A percentile compares a stretch with the other conserved stretches of the same genome.
phyloP scores from a whole-genome alignment of 345 rosid species.

The Moringa oleifera region DNA sequence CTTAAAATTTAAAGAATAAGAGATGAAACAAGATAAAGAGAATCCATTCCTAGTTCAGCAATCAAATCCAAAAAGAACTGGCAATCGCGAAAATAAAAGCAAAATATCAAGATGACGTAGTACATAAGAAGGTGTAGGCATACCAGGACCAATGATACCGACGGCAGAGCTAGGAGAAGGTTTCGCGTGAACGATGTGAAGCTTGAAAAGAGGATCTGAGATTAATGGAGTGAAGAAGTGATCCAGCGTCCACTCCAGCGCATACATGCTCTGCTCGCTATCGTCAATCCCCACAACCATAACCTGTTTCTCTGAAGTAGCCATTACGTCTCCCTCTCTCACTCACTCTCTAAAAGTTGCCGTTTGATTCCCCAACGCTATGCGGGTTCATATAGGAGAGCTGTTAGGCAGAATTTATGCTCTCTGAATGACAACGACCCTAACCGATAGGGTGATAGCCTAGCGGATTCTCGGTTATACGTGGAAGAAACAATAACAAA shows the following conservation, averaged over 20 bases:
- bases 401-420: no score
- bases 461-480: no score
- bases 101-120: background rate
- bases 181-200: slow-evolving; percentile 74
- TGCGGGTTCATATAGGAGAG: no score
- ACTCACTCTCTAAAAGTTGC: background rate
- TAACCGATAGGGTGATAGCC: no score
- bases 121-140: background rate
- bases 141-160: slow-evolving; percentile 82
- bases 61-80: background rate
- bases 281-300: slow-evolving; percentile 66
- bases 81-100: background rate
- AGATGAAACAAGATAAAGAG: background rate
- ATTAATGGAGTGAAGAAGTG: slow-evolving; percentile 59
- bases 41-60: background rate
- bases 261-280: slow-evolving; percentile 71
- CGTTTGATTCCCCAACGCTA: no score
- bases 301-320: slow-evolving; percentile 42
- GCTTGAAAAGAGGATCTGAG: slow-evolving; percentile 61
- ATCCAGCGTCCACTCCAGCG: slow-evolving; percentile 80
- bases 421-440: no score
- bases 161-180: slow-evolving; percentile 54
- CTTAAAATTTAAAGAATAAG: background rate
- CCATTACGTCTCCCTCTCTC: slow-evolving; percentile 29
- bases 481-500: no score